Evolutionary conservation across 1,284 basidiomycete genomes (phyloP).

Genomic region (Sanghuangporus weigelae): DNA sequence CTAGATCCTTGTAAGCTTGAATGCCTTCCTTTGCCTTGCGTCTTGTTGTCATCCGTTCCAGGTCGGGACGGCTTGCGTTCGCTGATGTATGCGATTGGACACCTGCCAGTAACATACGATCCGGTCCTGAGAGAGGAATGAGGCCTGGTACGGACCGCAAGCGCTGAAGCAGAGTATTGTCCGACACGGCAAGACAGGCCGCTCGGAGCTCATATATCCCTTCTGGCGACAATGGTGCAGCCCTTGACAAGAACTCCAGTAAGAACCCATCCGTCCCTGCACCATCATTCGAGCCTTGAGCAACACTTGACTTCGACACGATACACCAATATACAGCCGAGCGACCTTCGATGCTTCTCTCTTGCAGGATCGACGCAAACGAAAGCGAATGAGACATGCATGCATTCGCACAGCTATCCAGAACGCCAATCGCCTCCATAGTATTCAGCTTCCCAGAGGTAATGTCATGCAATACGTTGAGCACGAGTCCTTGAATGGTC

Average conservation of each 20-base stretch:
- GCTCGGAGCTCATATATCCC: constrained; percentile 54
- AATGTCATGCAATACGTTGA: constrained; percentile 37
- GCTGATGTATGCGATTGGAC: neutral
- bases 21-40: neutral
- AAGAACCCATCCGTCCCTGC: constrained; percentile 41
- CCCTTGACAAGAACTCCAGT: constrained; percentile 45
- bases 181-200: constrained; percentile 58
- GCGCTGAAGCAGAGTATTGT: constrained; percentile 59
- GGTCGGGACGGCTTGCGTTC: neutral
- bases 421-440: constrained; percentile 29
- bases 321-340: constrained; percentile 69
- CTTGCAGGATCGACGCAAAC: constrained; percentile 48
- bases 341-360: constrained; percentile 56
- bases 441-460: constrained; percentile 17
- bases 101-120: constrained; percentile 47
- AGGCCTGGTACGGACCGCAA: constrained; percentile 46
- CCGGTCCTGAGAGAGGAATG: constrained; percentile 44
- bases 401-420: constrained; percentile 42
- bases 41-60: neutral
- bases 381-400: constrained; percentile 36
- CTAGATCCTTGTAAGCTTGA: neutral
- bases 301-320: constrained; percentile 41
- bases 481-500: constrained; percentile 42
- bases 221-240: constrained; percentile 43
- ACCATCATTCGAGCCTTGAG: constrained; percentile 22